A percentile compares a stretch with the other conserved stretches of the same genome.
Evolutionary conservation across 192 early-diverging fungal genomes (phyloP).

Genomic region (Haplosporangium gracile): DNA sequence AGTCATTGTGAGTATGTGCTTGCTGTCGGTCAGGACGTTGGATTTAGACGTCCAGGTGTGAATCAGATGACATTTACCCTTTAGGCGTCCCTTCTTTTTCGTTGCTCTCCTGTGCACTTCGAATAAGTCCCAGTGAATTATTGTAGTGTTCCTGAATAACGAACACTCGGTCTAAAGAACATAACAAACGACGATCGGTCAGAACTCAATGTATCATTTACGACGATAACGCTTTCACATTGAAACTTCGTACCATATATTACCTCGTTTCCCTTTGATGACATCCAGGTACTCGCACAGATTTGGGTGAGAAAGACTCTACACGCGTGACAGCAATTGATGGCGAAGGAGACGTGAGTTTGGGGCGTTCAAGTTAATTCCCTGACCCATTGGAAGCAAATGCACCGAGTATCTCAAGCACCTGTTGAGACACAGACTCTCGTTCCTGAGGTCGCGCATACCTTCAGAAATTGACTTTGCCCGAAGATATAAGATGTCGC

Average conservation of each 20-base stretch:
- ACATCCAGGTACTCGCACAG: slow-evolving; percentile 76
- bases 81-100: slow-evolving; percentile 10
- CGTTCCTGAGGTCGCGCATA: background rate
- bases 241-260: background rate
- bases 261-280: slow-evolving; percentile 73
- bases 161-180: slow-evolving; percentile 65
- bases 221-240: background rate
- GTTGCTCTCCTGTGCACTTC: slow-evolving; percentile 24
- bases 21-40: no score
- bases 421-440: background rate
- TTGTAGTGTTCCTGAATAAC: slow-evolving; percentile 66
- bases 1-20: background rate
- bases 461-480: slow-evolving; percentile 50
- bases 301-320: slow-evolving; percentile 70
- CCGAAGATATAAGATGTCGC: slow-evolving; percentile 49
- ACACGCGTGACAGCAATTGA: background rate
- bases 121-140: slow-evolving; percentile 24
- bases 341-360: background rate
- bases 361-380: background rate
- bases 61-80: slow-evolving; percentile 13
- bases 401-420: background rate
- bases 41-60: no score
- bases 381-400: background rate
- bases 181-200: background rate
- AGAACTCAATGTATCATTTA: background rate